Evolutionary conservation across 352 stramenopile genomes (phyloP).

Genomic region (Phytophthora sojae): DNA sequence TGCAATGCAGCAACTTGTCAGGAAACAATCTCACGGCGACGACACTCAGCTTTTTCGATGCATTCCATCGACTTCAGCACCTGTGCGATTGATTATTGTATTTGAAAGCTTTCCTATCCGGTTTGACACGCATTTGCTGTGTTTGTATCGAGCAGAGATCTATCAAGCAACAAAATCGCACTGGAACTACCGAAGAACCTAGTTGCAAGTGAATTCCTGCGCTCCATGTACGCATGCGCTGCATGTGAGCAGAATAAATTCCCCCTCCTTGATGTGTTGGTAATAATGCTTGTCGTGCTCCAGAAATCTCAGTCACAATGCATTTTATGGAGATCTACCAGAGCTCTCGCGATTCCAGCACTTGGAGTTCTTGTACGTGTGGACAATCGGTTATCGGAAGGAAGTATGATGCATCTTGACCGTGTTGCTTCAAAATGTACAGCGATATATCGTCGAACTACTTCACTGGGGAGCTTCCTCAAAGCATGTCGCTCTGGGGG

Average conservation of each 20-base stretch:
- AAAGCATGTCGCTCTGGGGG: slow-evolving; percentile 47
- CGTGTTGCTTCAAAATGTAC: not conserved
- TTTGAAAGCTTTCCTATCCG: not conserved
- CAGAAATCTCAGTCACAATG: slow-evolving; percentile 66
- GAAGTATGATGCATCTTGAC: not conserved
- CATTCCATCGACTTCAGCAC: slow-evolving; percentile 46
- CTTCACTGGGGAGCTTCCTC: slow-evolving; percentile 50
- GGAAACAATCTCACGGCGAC: slow-evolving; percentile 44
- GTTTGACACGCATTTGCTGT: not conserved
- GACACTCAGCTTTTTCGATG: slow-evolving; percentile 45
- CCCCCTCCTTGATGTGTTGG: not conserved
- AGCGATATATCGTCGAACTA: slow-evolving; percentile 70
- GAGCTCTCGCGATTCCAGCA: slow-evolving; percentile 42
- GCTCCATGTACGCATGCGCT: slow-evolving; percentile 50
- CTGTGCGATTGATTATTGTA: slow-evolving; percentile 31
- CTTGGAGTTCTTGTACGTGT: slow-evolving; percentile 51
- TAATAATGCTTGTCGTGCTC: not conserved
- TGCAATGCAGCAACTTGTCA: slow-evolving; percentile 44
- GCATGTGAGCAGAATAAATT: not conserved
- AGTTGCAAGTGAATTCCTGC: slow-evolving; percentile 56
- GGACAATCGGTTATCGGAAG: not conserved
- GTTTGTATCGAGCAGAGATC: slow-evolving; percentile 36
- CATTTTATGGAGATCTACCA: slow-evolving; percentile 49
- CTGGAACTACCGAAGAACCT: slow-evolving; percentile 42
- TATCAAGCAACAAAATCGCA: slow-evolving; percentile 56